These are phyloP conservation scores for Magnolia officinalis DNA, from an alignment of 164 flowering plant genomes.

Conservation along the genomic window DNA sequence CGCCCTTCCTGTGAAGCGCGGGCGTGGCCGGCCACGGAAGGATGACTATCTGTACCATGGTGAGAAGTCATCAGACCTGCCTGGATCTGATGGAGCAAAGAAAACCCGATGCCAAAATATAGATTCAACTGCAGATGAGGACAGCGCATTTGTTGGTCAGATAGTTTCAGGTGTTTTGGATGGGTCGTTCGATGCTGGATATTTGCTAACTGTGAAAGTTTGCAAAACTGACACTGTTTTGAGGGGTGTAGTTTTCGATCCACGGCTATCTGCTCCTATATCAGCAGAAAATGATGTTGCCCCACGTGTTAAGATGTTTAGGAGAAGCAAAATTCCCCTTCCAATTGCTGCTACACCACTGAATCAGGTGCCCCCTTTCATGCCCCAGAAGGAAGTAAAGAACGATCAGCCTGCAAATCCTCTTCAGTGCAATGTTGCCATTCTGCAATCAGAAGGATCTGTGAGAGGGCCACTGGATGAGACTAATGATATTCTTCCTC, in stretches of 20 bases:
- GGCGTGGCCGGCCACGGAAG: slow-evolving; percentile 79
- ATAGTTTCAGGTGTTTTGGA: slow-evolving; percentile 71
- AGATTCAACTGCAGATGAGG: slow-evolving; percentile 16
- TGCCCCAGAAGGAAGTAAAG: slow-evolving; percentile 18
- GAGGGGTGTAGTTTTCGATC: slow-evolving; percentile 85
- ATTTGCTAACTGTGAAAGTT: slow-evolving; percentile 67
- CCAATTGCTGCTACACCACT: slow-evolving; percentile 19
- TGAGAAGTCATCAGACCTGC: slow-evolving; percentile 10
- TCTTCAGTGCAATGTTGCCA: slow-evolving; percentile 17
- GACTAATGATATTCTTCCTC: neutral
- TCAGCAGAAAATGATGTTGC: slow-evolving; percentile 77
- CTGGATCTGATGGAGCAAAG: slow-evolving; percentile 12
- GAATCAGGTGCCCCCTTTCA: slow-evolving; percentile 21
- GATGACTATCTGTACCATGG: slow-evolving; percentile 15
- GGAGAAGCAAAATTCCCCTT: slow-evolving; percentile 46
- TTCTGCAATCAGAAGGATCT: slow-evolving; percentile 3
- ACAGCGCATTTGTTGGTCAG: slow-evolving; percentile 57
- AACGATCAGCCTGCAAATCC: slow-evolving; percentile 14
- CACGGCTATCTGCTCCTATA: slow-evolving; percentile 64
- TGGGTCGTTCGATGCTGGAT: slow-evolving; percentile 82
- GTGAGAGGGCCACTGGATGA: neutral
- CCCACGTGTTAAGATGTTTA: slow-evolving; percentile 61
- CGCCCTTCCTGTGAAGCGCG: slow-evolving; percentile 43
- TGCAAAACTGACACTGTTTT: slow-evolving; percentile 53
- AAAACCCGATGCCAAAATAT: slow-evolving; percentile 20